A percentile compares a stretch with the other conserved stretches of the same genome.
Conservation (phyloP, 148 eudicot genomes). For the Fallopia convolvulus region DNA sequence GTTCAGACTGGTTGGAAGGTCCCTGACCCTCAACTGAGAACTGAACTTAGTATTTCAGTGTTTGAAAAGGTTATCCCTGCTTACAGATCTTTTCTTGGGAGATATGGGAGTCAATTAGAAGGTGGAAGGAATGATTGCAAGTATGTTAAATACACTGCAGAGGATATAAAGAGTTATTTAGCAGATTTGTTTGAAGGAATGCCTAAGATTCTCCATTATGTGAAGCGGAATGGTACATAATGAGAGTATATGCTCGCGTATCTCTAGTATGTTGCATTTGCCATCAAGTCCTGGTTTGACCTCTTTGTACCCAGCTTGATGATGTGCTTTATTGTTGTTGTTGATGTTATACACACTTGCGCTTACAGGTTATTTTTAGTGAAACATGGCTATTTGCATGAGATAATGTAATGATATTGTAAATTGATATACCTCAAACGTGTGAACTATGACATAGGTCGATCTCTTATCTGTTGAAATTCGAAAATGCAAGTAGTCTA, state of each 20-base stretch:
- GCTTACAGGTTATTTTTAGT: background rate
- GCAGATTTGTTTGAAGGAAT: constrained; percentile 82
- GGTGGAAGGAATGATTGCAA: constrained; percentile 76
- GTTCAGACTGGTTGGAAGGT: constrained; percentile 88
- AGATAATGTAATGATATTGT: constrained; percentile 11
- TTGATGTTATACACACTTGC: constrained; percentile 1
- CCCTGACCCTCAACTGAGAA: constrained; percentile 82
- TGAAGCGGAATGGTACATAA: constrained; percentile 71
- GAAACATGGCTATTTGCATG: constrained; percentile 6
- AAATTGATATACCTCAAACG: constrained; percentile 10
- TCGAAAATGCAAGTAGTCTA: background rate
- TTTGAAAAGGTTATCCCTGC: constrained; percentile 87
- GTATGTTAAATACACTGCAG: constrained; percentile 77
- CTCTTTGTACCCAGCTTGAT: background rate
- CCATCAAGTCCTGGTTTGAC: background rate
- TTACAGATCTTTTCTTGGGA: constrained; percentile 75
- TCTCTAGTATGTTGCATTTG: background rate
- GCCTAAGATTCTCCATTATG: constrained; percentile 54
- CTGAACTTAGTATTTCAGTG: constrained; percentile 84
- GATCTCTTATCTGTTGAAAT: background rate
- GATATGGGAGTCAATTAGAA: constrained; percentile 74
- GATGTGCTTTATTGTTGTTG: constrained; percentile 1
- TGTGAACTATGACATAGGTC: background rate
- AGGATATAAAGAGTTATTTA: constrained; percentile 78
- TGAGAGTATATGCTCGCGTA: constrained; percentile 7